Base-by-base conservation (phyloP, 768 basidiomycete genomes). In the Strobilomyces dryophilus region DNA sequence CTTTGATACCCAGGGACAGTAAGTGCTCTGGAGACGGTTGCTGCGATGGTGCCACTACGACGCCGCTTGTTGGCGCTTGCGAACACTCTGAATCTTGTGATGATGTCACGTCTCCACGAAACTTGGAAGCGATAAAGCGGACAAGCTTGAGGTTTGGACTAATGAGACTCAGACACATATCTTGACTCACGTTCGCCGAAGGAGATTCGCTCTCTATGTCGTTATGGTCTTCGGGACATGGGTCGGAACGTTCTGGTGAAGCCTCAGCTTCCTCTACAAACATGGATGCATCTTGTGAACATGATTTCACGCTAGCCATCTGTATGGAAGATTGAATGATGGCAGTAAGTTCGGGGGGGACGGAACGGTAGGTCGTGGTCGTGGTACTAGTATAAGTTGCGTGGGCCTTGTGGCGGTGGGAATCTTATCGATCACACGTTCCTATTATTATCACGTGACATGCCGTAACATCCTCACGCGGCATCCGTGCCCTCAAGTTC, bases 1-100 rank as follows among this genome's bases (percentile, higher is more conserved):
- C 73, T 69, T 68, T 72, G 67, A 79, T 68, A 40, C 73, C 74
- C 24, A 70, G 52, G 47, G 63, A 58, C 26, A 61, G 54, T 45
- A 76, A 57, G 20, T 52, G 31, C 37, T 64, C 66, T 20, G 61
- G 55, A 7, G 70, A 57, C 41, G 80, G 73, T 71, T 78, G 66
- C 73, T 61, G 66, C 45, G 63, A 61, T 11, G 18, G 21, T 18
- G 54, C 45, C 29, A 27, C 46, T 10, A 34, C 54, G 18, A 45
- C 5, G 18, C 49, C 36, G 18, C 48, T 51, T 42, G 57, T 1
- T 1, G 57, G 55, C 18, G 41, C 58, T 52, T 70, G 70, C 3
- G 62, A 56, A 47, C 35, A 48, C 48, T 56, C 45, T 34, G 45
- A 8, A 15, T 35, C 56, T 51, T 61, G 53, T 17, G 45, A 31